Conservation (phyloP, 2,329 filamentous ascomycete genomes). For the Ustilaginoidea virens region DNA sequence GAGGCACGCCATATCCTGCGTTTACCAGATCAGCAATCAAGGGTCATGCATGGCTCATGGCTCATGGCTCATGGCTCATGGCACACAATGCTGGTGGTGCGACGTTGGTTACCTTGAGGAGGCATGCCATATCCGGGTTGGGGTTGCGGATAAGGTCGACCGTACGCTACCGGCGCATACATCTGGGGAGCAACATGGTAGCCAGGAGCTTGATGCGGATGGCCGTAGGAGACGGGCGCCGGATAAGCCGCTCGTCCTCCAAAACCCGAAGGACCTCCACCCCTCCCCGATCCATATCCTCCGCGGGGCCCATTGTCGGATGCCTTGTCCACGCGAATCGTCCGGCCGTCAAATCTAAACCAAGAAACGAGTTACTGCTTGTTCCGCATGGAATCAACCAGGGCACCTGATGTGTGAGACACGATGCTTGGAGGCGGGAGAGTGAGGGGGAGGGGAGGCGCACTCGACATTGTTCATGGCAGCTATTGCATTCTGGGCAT, state of each 20-base stretch:
- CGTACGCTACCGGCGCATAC: conserved; percentile 21
- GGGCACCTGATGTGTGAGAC: background rate
- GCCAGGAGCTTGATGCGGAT: conserved; percentile 20
- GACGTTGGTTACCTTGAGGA: conserved; percentile 30
- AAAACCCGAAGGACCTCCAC: conserved; percentile 23
- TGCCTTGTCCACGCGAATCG: conserved; percentile 90
- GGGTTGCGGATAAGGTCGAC: conserved; percentile 20
- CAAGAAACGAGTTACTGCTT: conserved; percentile 2
- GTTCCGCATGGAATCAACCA: conserved; percentile 1
- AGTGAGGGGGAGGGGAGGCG: conserved; percentile 18
- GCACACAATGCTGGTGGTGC: too few relatives aligned
- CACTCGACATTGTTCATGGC: conserved; percentile 86
- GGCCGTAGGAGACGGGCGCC: conserved; percentile 21
- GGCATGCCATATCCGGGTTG: conserved; percentile 20
- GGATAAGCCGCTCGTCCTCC: conserved; percentile 31
- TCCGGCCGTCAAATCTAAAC: conserved; percentile 75
- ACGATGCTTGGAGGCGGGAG: conserved; percentile 7
- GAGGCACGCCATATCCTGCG: conserved; percentile 21
- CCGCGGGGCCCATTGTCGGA: conserved; percentile 58
- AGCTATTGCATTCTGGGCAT: conserved; percentile 62
- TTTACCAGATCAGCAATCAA: conserved; percentile 6
- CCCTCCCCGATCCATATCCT: conserved; percentile 22
- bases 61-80: too few relatives aligned
- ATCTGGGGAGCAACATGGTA: conserved; percentile 21
- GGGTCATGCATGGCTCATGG: too few relatives aligned